Percentiles rank a stretch among this genome's conserved stretches.
phyloP scores from a whole-genome alignment of 768 basidiomycete species.

The Lactifluus pinguis region DNA sequence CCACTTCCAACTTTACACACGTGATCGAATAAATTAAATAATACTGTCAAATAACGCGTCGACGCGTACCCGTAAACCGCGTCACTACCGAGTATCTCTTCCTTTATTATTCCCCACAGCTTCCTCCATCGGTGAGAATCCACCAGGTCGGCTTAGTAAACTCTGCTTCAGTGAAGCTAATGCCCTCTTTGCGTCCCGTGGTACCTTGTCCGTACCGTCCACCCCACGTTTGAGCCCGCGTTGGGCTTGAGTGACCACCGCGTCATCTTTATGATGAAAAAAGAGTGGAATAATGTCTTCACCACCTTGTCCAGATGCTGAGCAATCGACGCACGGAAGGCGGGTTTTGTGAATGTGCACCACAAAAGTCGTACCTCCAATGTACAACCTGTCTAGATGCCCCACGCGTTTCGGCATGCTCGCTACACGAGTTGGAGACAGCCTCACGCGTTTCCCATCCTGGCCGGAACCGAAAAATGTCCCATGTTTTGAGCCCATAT shows the following conservation, averaged over 20 bases:
- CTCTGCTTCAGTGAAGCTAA: slow-evolving; percentile 55
- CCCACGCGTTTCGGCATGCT: slow-evolving; percentile 56
- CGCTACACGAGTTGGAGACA: slow-evolving; percentile 57
- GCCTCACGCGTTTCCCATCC: slow-evolving; percentile 15
- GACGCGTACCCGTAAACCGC: slow-evolving; percentile 3
- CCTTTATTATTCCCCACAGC: too few relatives aligned
- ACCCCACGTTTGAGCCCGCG: slow-evolving; percentile 23
- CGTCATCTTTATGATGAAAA: slow-evolving; percentile 20
- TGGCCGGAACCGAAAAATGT: slow-evolving; percentile 45
- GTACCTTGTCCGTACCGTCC: slow-evolving; percentile 14
- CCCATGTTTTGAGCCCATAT: slow-evolving; percentile 82
- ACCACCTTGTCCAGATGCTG: slow-evolving; percentile 29
- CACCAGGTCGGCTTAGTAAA: slow-evolving; percentile 46
- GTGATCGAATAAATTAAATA: slow-evolving; percentile 9
- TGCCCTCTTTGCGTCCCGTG: slow-evolving; percentile 53
- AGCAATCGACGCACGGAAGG: slow-evolving; percentile 56
- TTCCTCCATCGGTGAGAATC: neutral
- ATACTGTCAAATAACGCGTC: slow-evolving; percentile 20
- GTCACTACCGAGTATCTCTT: too few relatives aligned
- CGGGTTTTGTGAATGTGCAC: slow-evolving; percentile 59
- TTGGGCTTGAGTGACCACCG: neutral
- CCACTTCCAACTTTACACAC: slow-evolving; percentile 17
- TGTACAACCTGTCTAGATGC: slow-evolving; percentile 55
- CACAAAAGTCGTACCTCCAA: slow-evolving; percentile 64
- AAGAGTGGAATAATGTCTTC: slow-evolving; percentile 56